These are phyloP conservation scores for Tolypocladium inflatum DNA, from an alignment of 2,329 filamentous ascomycete genomes.

Conservation along the genomic window DNA sequence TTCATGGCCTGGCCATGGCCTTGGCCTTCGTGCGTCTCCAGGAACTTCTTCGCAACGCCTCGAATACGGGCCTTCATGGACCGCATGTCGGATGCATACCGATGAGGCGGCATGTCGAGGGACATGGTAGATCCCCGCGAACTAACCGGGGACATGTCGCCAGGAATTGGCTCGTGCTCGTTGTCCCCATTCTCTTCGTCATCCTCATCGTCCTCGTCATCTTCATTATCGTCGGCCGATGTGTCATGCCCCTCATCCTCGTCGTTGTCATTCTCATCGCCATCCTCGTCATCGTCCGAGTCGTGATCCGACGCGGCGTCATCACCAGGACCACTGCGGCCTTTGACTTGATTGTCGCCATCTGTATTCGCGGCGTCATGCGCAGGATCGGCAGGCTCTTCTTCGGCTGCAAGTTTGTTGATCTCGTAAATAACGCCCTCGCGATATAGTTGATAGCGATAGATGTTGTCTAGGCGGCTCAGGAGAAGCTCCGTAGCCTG, in stretches of 20 bases:
- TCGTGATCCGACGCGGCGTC: conserved; percentile 18
- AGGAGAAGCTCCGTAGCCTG: conserved; percentile 85
- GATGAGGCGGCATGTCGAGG: conserved; percentile 43
- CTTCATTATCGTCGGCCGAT: conserved; percentile 32
- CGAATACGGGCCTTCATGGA: conserved; percentile 60
- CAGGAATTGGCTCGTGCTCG: conserved; percentile 39
- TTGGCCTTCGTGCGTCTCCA: conserved; percentile 73
- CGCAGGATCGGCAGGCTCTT: conserved; percentile 14
- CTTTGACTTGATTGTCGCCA: conserved; percentile 13
- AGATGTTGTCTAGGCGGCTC: conserved; percentile 74
- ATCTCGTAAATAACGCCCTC: conserved; percentile 95
- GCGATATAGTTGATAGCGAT: conserved; percentile 92
- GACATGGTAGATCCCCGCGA: conserved; percentile 60
- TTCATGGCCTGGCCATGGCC: conserved; percentile 64
- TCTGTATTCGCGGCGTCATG: conserved; percentile 1
- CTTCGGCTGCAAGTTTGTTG: conserved; percentile 58
- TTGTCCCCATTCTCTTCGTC: conserved; percentile 45
- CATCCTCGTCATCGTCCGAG: conserved; percentile 15
- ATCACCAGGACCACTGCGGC: conserved; percentile 6
- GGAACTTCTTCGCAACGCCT: conserved; percentile 69
- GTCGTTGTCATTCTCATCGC: conserved; percentile 9
- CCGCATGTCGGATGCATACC: conserved; percentile 35
- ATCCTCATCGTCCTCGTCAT: conserved; percentile 39
- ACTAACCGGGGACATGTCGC: conserved; percentile 55
- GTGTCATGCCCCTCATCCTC: conserved; percentile 25